Evolutionary conservation across 139 green algal species (phyloP), one percentile per base, ranked within the genome.

Genomic region (Penium margaritaceum): DNA sequence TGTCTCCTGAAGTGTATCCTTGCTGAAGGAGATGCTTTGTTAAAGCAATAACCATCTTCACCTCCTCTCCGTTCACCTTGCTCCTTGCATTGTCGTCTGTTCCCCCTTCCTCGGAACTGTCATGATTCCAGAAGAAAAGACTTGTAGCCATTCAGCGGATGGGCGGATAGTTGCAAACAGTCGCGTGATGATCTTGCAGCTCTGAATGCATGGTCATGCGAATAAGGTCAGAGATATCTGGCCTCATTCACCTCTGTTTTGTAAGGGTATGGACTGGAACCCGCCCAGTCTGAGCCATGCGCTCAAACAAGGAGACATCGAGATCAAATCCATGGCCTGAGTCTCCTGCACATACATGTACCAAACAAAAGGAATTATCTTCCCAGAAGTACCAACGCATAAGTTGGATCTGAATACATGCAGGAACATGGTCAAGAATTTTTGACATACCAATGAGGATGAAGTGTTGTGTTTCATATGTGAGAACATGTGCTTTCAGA

Each of bases 301-400:
- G 80, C 77, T 95, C 89, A 77, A 95, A 94, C 21, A 94, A 67
- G 1, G 88, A 93, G 5, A 92, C 69, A 35, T 83, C 73, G 33
- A 82, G 77, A 34, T 82, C 76, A 19, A 53, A 78, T 15, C 73
- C 75, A 19, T 61, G 29, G 38, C 63, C 43, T 15, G 72, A 77
- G 19, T 76, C 87, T 5, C 87, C 70, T 77, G 21, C 32, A 72
- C 47, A 79, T 53, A 19, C 19, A 15, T 51, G 9, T 19, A 21
- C 2, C n/a, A n/a, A n/a, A n/a, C n/a, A n/a, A n/a, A n/a, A n/a
- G n/a, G n/a, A n/a, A n/a, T n/a, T n/a, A n/a, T n/a, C n/a, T n/a
- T n/a, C n/a, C n/a, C n/a, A n/a, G n/a, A n/a, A n/a, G n/a, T n/a
- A n/a, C n/a, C n/a, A n/a, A n/a, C n/a, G n/a, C n/a, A n/a, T n/a